A percentile compares a stretch with the other conserved stretches of the same genome.
Evolutionary conservation across 192 early-diverging fungal genomes (phyloP).

Genomic region (Coemansia sp.): DNA sequence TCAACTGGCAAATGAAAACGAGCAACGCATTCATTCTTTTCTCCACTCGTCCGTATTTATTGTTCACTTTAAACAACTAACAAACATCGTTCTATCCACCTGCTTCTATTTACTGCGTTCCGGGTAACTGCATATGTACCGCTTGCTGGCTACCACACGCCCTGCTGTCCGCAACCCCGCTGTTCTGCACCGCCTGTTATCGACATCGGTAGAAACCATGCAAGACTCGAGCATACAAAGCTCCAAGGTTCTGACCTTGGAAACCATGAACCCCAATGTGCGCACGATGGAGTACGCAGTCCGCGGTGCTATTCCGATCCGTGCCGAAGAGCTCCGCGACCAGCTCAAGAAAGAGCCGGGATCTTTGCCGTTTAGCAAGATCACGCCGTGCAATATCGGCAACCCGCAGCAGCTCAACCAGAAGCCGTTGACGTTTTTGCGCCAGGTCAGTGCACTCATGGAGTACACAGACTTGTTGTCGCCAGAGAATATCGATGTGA

Average conservation of each 20-base stretch:
- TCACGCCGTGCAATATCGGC: conserved; percentile 87
- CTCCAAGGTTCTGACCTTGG: conserved; percentile 67
- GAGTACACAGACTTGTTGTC: conserved; percentile 84
- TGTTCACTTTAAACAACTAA: too few species aligned
- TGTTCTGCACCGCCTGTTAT: conserved; percentile 14
- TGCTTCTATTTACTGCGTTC: too few species aligned
- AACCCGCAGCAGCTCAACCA: conserved; percentile 90
- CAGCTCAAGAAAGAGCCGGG: conserved; percentile 49
- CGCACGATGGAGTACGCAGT: conserved; percentile 90
- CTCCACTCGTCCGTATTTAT: too few species aligned
- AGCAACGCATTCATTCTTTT: too few species aligned
- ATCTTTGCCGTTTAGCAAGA: conserved; percentile 65
- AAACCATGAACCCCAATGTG: conserved; percentile 72
- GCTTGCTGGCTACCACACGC: conserved; percentile 17
- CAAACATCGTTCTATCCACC: too few species aligned
- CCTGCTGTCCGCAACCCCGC: conserved; percentile 6
- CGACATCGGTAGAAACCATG: conserved; percentile 32
- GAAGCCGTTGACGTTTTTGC: conserved; percentile 94
- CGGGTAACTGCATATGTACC: conserved; percentile 1
- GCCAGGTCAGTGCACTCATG: conserved; percentile 86
- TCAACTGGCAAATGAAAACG: too few species aligned
- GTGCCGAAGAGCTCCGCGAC: conserved; percentile 77
- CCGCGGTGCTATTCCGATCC: conserved; percentile 91
- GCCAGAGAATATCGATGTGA: conserved; percentile 58
- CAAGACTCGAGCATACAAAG: neutral